These are phyloP conservation scores for Kluyveromyces sp. DNA, from an alignment of 1,139 yeast genomes.

Conservation along the genomic window DNA sequence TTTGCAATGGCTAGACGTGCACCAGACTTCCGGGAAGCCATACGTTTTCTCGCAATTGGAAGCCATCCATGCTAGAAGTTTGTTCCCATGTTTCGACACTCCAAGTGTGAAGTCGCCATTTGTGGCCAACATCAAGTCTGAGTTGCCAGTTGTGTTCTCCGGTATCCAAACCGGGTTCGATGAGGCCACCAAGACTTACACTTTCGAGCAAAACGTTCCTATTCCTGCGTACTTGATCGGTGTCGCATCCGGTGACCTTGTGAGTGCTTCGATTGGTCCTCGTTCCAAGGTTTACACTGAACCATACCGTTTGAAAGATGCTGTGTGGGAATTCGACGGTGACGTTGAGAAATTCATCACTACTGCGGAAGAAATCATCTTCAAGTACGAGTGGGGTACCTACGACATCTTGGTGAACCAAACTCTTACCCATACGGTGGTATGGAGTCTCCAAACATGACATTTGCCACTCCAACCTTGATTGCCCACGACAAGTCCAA, in stretches of 20 bases:
- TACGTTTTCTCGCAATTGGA: slow-evolving; percentile 84
- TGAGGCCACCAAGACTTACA: slow-evolving; percentile 29
- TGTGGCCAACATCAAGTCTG: slow-evolving; percentile 52
- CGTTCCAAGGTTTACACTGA: slow-evolving; percentile 78
- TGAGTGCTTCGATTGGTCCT: slow-evolving; percentile 69
- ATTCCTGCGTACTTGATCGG: slow-evolving; percentile 82
- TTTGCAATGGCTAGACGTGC: slow-evolving; percentile 72
- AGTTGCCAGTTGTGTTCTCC: slow-evolving; percentile 61
- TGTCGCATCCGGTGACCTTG: slow-evolving; percentile 76
- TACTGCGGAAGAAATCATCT: slow-evolving; percentile 65
- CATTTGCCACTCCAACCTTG: slow-evolving; percentile 86
- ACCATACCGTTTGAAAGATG: slow-evolving; percentile 57
- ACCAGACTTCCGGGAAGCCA: slow-evolving; percentile 75
- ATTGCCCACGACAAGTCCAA: slow-evolving; percentile 81
- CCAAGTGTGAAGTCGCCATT: slow-evolving; percentile 73
- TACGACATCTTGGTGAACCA: slow-evolving; percentile 74
- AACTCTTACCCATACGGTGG: slow-evolving; percentile 90
- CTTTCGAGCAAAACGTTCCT: slow-evolving; percentile 68
- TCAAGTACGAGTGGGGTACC: slow-evolving; percentile 77
- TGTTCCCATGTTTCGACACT: slow-evolving; percentile 88
- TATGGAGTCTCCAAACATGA: slow-evolving; percentile 90
- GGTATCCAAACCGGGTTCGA: slow-evolving; percentile 36
- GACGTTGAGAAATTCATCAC: slow-evolving; percentile 75
- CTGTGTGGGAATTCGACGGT: slow-evolving; percentile 71
- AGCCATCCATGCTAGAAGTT: slow-evolving; percentile 82